phyloP scores from a whole-genome alignment of 1,139 yeast species.

The Yamadazyma pseudoaaseri region DNA sequence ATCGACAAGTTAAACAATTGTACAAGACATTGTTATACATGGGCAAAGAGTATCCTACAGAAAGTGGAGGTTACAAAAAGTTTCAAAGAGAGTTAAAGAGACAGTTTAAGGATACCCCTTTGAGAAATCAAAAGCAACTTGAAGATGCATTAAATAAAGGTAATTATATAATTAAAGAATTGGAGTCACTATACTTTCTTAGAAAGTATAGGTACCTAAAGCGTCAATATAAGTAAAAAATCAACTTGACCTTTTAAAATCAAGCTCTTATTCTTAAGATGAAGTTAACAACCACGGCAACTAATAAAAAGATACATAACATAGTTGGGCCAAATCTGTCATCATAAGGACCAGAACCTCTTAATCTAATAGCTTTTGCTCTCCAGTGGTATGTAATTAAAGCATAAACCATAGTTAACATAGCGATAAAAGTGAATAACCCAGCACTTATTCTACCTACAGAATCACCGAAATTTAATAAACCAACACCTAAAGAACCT shows the following conservation, averaged over 20 bases:
- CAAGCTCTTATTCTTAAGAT: constrained; percentile 67
- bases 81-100: constrained; percentile 20
- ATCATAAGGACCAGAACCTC: constrained; percentile 98
- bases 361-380: constrained; percentile 95
- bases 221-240: constrained; percentile 21
- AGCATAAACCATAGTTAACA: constrained; percentile 97
- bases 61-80: constrained; percentile 28
- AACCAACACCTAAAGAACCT: constrained; percentile 95
- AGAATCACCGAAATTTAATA: constrained; percentile 92
- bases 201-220: constrained; percentile 33
- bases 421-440: constrained; percentile 87
- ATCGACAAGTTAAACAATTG: constrained; percentile 28
- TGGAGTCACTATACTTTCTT: constrained; percentile 32
- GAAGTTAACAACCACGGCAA: constrained; percentile 92
- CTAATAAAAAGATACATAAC: constrained; percentile 87
- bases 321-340: constrained; percentile 99
- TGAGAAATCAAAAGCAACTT: constrained; percentile 18
- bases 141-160: constrained; percentile 29
- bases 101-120: constrained; percentile 19
- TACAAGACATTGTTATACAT: constrained; percentile 32
- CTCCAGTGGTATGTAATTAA: constrained; percentile 98
- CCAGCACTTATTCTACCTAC: constrained; percentile 93
- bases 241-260: background rate
- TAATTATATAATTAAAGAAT: constrained; percentile 31
- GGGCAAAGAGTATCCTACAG: constrained; percentile 36